Conservation (phyloP, 2,329 filamentous ascomycete genomes). For the Fusarium tuaranense region DNA sequence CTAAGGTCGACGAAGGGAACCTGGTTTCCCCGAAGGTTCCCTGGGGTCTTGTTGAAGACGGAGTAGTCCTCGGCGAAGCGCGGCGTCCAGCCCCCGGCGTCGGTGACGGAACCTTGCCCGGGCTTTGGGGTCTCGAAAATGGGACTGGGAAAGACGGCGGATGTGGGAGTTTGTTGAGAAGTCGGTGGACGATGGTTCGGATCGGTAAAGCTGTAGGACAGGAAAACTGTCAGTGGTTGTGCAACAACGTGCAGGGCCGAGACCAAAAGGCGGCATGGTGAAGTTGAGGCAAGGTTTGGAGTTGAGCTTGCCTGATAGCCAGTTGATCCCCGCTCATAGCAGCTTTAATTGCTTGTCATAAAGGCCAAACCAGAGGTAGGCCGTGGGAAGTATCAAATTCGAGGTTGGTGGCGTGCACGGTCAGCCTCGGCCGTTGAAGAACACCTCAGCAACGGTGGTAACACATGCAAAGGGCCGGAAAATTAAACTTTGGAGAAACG, state of each 20-base stretch:
- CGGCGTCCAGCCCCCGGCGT: constrained; percentile 68
- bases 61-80: constrained; percentile 74
- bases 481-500: constrained; percentile 10
- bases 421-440: constrained; percentile 27
- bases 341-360: constrained; percentile 50
- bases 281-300: constrained; percentile 16
- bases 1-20: constrained; percentile 60
- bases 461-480: constrained; percentile 34
- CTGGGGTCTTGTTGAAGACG: constrained; percentile 73
- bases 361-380: constrained; percentile 36
- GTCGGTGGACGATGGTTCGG: constrained; percentile 71
- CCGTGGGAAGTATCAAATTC: constrained; percentile 26
- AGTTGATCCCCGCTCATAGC: constrained; percentile 74
- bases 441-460: constrained; percentile 27
- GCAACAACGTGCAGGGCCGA: constrained; percentile 18
- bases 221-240: constrained; percentile 50
- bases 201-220: constrained; percentile 68
- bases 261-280: constrained; percentile 16
- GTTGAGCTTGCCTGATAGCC: constrained; percentile 62
- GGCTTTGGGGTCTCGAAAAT: constrained; percentile 68
- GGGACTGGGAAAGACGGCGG: constrained; percentile 64
- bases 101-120: constrained; percentile 60
- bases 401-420: constrained; percentile 37
- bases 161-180: constrained; percentile 68
- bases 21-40: constrained; percentile 63